Evolutionary conservation across 352 stramenopile species (phyloP).

Genomic region (Detonula confervacea): DNA sequence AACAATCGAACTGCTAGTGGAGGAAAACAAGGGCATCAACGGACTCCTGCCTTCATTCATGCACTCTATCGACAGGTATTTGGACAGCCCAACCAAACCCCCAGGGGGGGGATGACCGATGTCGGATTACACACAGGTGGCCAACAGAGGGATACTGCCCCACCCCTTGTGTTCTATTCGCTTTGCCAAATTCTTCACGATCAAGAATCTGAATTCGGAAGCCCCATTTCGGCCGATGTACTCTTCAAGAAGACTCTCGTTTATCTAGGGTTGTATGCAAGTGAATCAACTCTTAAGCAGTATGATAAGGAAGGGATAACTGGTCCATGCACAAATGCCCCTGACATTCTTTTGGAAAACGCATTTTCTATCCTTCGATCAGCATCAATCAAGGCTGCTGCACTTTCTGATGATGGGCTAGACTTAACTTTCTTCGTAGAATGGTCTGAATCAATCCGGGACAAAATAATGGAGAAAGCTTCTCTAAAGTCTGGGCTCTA

Average conservation of each 20-base stretch:
- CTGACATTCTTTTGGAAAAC: slow-evolving; percentile 43
- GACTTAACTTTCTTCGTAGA: slow-evolving; percentile 44
- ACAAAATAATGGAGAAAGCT: slow-evolving; percentile 28
- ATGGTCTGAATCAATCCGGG: slow-evolving; percentile 21
- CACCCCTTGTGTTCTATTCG: slow-evolving; percentile 29
- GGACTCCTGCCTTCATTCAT: slow-evolving; percentile 50
- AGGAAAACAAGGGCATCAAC: slow-evolving; percentile 48
- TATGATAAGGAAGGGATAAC: slow-evolving; percentile 6
- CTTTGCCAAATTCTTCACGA: slow-evolving; percentile 36
- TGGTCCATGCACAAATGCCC: slow-evolving; percentile 26
- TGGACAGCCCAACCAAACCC: slow-evolving; percentile 5
- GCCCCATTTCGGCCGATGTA: slow-evolving; percentile 11
- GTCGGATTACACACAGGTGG: slow-evolving; percentile 55
- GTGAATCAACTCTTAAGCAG: slow-evolving; percentile 26
- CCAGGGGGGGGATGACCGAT: slow-evolving; percentile 50
- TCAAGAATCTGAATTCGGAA: not conserved
- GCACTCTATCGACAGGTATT: slow-evolving; percentile 47
- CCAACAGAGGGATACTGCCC: slow-evolving; percentile 14
- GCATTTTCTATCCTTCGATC: slow-evolving; percentile 44
- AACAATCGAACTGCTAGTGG: slow-evolving; percentile 25
- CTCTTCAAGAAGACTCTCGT: slow-evolving; percentile 41
- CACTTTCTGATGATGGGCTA: slow-evolving; percentile 38
- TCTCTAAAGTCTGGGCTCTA: slow-evolving; percentile 21
- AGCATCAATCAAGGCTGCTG: slow-evolving; percentile 34
- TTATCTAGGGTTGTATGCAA: slow-evolving; percentile 44